Percentiles rank a stretch among this genome's conserved stretches.
Conservation (phyloP, 2,329 filamentous ascomycete genomes). For the Sporothrix phasma region DNA sequence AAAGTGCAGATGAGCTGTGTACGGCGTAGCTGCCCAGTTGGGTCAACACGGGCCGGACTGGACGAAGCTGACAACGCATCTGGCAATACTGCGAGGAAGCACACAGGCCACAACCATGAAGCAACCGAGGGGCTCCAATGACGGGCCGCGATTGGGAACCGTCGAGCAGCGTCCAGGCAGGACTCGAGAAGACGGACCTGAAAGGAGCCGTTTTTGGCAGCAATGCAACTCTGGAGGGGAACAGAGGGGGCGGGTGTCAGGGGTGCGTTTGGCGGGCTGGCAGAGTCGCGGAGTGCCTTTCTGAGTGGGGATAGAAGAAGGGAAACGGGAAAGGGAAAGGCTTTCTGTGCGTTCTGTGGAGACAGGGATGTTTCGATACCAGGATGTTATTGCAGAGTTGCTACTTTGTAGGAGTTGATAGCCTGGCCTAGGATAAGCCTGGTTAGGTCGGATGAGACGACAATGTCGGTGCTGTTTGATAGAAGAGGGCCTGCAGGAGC, state of each 20-base stretch:
- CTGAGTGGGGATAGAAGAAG: slow-evolving; percentile 1
- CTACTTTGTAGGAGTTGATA: not conserved
- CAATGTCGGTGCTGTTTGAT: slow-evolving; percentile 19
- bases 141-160: slow-evolving; percentile 17
- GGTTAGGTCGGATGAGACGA: slow-evolving; percentile 25
- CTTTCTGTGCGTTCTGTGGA: not conserved
- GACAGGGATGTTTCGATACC: no score
- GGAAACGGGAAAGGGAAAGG: not conserved
- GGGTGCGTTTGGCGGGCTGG: not conserved
- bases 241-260: not conserved
- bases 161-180: slow-evolving; percentile 10
- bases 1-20: no score
- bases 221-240: slow-evolving; percentile 1
- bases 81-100: not conserved
- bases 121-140: slow-evolving; percentile 25
- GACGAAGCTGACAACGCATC: not conserved
- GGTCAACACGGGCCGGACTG: no score
- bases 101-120: slow-evolving; percentile 25
- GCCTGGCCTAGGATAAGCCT: slow-evolving; percentile 10
- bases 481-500: slow-evolving; percentile 11
- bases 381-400: no score
- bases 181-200: not conserved
- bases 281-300: slow-evolving; percentile 5
- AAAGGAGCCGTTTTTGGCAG: not conserved
- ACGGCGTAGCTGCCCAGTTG: no score